Evolutionary conservation across 2,329 filamentous ascomycete genomes (phyloP).

Genomic region (Verticillium longisporum): DNA sequence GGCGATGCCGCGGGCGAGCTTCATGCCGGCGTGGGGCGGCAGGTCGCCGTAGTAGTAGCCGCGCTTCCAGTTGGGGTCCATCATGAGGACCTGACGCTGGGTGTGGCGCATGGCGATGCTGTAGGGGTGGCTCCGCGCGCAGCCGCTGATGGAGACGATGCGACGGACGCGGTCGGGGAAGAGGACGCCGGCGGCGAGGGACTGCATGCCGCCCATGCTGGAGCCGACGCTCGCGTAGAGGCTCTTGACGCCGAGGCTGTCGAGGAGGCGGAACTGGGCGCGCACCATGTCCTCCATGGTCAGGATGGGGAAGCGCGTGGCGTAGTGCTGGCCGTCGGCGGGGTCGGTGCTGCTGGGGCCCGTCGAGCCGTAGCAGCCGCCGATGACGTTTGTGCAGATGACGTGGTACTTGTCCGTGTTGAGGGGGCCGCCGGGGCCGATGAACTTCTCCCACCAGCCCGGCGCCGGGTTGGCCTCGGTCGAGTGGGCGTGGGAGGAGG

Average conservation of each 20-base stretch:
- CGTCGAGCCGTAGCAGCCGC: conserved; percentile 92
- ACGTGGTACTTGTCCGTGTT: conserved; percentile 90
- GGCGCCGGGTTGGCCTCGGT: conserved; percentile 80
- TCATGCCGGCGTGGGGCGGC: conserved; percentile 94
- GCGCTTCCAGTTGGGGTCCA: conserved; percentile 94
- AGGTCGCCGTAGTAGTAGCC: conserved; percentile 88
- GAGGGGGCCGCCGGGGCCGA: conserved; percentile 75
- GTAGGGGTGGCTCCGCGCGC: conserved; percentile 91
- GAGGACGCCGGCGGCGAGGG: conserved; percentile 75
- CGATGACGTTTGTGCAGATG: conserved; percentile 94
- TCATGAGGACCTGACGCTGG: conserved; percentile 96
- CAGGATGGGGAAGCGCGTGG: conserved; percentile 89
- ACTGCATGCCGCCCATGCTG: conserved; percentile 99
- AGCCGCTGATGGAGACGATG: conserved; percentile 86
- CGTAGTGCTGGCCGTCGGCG: conserved; percentile 79
- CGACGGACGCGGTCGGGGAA: conserved; percentile 77
- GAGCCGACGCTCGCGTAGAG: conserved; percentile 90
- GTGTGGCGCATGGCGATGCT: conserved; percentile 98
- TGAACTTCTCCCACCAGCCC: conserved; percentile 99
- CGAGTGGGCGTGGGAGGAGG: conserved; percentile 94
- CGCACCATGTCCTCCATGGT: conserved; percentile 98
- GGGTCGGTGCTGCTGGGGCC: conserved; percentile 86
- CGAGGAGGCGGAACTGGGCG: conserved; percentile 85
- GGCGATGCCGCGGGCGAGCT: conserved; percentile 92
- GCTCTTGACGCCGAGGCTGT: conserved; percentile 66